Evolutionary conservation across 495 filamentous ascomycete genomes (phyloP), one percentile per base, ranked within the genome.

Genomic region (Penicillium coprophilum): DNA sequence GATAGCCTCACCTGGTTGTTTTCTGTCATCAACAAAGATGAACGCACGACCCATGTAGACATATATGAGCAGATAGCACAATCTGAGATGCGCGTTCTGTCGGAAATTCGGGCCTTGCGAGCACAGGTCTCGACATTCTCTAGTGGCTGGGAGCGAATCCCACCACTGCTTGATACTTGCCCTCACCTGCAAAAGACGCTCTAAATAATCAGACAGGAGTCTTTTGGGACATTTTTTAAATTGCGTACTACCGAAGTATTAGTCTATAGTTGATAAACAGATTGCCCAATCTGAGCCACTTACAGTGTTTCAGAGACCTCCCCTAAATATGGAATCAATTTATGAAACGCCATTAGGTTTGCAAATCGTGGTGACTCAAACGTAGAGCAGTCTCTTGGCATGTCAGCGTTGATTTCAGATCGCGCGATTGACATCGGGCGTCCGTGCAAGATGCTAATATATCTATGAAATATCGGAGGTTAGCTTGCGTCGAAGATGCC

Each of bases 11-110:
- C 32, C 53, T n/a, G 34, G 56, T 45, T 66, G 53, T 10, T 57
- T 63, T 31, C 53, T 67, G 34, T 68, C 62, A 39, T 62, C 64
- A 53, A 67, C 68, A 54, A 78, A 77, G 7, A 80, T 60, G 32
- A 80, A 80, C 3, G 74, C 72, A 1, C 77, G 73, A 10, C 77
- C 77, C 54, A 77, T 72, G 48, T 75, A 80, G 17, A 80, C 72
- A 23, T 68, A 64, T 1, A 73, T 70, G 13, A 77, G 61, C 20
- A 74, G 71, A 48, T 76, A 80, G 53, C 76, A 72, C n/a, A 80
- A 49, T 50, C 73, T 74, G 13, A 80, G 53, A 57, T 80, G 77
- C 4, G 71, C 61, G 46, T 77, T 75, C 27, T 68, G 62, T 24
- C 77, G 74, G 49, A 77, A 76, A 3, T 72, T 55, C 3, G 69